Evolutionary conservation across 1,284 basidiomycete species (phyloP).

Genomic region (Cryptococcus depauperatus): DNA sequence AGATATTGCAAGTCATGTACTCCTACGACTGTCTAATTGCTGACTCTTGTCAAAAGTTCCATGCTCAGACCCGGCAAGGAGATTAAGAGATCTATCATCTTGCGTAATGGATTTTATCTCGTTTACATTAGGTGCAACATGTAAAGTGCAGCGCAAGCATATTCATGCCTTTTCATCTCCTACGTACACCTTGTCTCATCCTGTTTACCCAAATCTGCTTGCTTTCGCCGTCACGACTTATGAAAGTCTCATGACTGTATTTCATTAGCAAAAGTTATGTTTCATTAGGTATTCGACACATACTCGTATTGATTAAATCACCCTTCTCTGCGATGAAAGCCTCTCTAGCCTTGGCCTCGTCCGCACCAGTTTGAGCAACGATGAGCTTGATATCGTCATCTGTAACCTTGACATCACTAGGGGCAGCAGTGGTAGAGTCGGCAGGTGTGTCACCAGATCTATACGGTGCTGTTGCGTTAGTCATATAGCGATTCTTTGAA

Average conservation of each 20-base stretch:
- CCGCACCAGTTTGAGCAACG: conserved; percentile 70
- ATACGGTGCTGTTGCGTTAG: too few relatives aligned
- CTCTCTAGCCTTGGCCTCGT: conserved; percentile 77
- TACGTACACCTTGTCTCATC: too few relatives aligned
- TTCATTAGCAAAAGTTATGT: neutral
- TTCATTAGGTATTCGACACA: too few relatives aligned
- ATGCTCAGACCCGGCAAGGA: conserved; percentile 35
- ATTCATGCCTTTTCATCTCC: too few relatives aligned
- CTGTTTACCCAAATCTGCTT: neutral
- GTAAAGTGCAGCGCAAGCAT: too few relatives aligned
- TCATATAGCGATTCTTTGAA: too few relatives aligned
- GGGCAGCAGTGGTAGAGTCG: conserved; percentile 55
- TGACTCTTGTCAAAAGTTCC: conserved; percentile 29
- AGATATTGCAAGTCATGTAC: conserved; percentile 61
- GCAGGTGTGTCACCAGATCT: conserved; percentile 53
- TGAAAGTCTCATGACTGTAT: neutral
- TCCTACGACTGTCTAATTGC: neutral
- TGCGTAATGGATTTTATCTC: too few relatives aligned
- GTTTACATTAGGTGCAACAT: too few relatives aligned
- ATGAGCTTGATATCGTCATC: conserved; percentile 93
- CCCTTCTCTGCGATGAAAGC: conserved; percentile 81
- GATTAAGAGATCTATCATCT: neutral
- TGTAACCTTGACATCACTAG: conserved; percentile 66
- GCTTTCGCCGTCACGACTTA: neutral
- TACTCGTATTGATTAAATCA: conserved; percentile 89